These are phyloP conservation scores for Fusarium xyrophilum DNA, from an alignment of 2,329 filamentous ascomycete genomes.

Conservation along the genomic window DNA sequence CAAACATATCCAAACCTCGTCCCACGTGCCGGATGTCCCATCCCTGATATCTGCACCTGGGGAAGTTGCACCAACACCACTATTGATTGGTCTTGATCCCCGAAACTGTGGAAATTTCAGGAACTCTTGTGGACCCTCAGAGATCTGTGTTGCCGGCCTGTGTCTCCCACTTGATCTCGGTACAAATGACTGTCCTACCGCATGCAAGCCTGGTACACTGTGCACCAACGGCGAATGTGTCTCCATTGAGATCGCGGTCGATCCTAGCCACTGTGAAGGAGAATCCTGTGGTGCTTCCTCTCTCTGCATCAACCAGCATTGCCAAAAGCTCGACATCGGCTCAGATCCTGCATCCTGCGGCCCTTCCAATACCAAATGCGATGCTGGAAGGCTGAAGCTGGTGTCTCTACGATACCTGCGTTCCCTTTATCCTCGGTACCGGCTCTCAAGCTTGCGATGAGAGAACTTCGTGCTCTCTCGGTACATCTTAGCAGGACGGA, in stretches of 20 bases:
- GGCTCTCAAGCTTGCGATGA: constrained; percentile 18
- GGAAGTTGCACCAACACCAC: constrained; percentile 22
- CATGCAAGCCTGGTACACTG: constrained; percentile 23
- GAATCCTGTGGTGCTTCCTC: constrained; percentile 11
- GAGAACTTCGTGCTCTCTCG: constrained; percentile 9
- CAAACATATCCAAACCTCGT: background rate
- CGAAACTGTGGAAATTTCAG: constrained; percentile 11
- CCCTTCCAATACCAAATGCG: constrained; percentile 3
- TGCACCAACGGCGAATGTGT: constrained; percentile 16
- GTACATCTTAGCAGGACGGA: constrained; percentile 5
- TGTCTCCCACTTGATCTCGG: constrained; percentile 15
- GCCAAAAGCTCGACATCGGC: constrained; percentile 21
- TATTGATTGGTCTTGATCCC: constrained; percentile 30
- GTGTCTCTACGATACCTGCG: constrained; percentile 24
- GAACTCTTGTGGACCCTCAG: constrained; percentile 16
- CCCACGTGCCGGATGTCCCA: constrained; percentile 14
- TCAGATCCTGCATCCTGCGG: constrained; percentile 22
- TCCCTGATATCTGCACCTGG: constrained; percentile 16
- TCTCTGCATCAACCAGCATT: constrained; percentile 23
- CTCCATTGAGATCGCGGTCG: constrained; percentile 20
- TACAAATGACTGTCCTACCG: background rate
- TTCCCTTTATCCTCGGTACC: constrained; percentile 29
- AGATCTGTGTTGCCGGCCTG: constrained; percentile 20
- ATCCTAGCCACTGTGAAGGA: constrained; percentile 11
- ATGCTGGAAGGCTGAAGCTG: constrained; percentile 31